Evolutionary conservation across 2,329 filamentous ascomycete genomes (phyloP).

Genomic region (Stachybotrys echinatus): DNA sequence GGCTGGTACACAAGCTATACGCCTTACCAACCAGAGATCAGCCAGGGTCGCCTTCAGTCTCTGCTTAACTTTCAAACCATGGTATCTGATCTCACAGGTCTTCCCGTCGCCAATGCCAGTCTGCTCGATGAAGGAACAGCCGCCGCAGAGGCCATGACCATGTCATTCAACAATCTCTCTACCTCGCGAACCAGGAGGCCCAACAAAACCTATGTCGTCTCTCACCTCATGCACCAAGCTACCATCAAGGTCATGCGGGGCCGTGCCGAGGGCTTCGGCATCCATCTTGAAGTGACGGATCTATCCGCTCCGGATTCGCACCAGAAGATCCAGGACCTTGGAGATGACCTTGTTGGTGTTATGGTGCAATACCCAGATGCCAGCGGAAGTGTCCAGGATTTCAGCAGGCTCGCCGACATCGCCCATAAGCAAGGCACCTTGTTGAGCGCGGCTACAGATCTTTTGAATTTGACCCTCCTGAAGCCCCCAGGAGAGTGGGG

Average conservation of each 20-base stretch:
- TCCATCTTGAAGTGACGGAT: conserved; percentile 70
- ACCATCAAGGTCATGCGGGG: conserved; percentile 80
- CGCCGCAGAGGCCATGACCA: conserved; percentile 91
- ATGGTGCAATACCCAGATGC: conserved; percentile 95
- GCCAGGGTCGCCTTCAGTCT: conserved; percentile 87
- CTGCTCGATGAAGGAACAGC: conserved; percentile 88
- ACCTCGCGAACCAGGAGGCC: conserved; percentile 64
- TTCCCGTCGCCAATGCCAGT: conserved; percentile 86
- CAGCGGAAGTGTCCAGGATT: conserved; percentile 73
- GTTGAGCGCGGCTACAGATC: conserved; percentile 83
- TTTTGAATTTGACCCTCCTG: conserved; percentile 79
- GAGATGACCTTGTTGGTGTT: conserved; percentile 79
- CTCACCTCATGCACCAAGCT: conserved; percentile 75
- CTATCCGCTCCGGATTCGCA: conserved; percentile 57
- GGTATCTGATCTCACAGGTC: conserved; percentile 78
- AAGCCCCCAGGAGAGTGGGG: conserved; percentile 92
- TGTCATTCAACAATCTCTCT: conserved; percentile 75
- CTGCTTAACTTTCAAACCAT: conserved; percentile 94
- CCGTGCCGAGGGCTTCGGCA: conserved; percentile 85
- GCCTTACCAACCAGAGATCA: conserved; percentile 95
- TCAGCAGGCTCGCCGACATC: conserved; percentile 64
- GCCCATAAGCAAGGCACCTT: conserved; percentile 75
- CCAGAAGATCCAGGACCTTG: conserved; percentile 65
- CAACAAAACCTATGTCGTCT: conserved; percentile 80
- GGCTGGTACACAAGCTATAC: conserved; percentile 99